Evolutionary conservation across 2,329 filamentous ascomycete genomes (phyloP), one percentile per base, ranked within the genome.

Genomic region (Colletotrichum endophyticum): DNA sequence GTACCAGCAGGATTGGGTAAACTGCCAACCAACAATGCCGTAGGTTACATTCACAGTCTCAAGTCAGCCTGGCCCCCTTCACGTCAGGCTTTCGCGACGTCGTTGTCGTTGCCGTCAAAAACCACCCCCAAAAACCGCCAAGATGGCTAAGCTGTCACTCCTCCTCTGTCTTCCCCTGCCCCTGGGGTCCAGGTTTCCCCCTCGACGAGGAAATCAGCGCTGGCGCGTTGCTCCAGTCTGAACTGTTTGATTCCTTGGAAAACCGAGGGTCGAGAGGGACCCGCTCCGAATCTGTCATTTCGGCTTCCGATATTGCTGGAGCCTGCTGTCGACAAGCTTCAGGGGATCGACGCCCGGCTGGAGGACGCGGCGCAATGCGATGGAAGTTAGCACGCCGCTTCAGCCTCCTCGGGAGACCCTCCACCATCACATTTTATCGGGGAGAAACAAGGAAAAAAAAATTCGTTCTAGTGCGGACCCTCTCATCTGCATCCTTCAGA

Each of bases 221-320:
- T 53, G n/a, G 15, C 30, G 57, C 57, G 15, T 62, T 62, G 57
- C 27, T 22, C 57, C 57, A 28, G 57, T 27, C 2, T 61, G 9
- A 11, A 30, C 3, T 34, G 25, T 34, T 28, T 32, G 28, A n/a
- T 70, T 57, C 68, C 68, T 70, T 70, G 68, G 57, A 70, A 70
- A 39, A 16, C 16, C 22, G 27, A 28, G 56, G 56, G 25, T 36
- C n/a, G 5, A 7, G 2, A 53, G 36, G 13, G 57, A 56, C 22
- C 68, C 68, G 36, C 57, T 36, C 30, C 39, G 69, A 66, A 72
- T 56, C 69, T 66, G 59, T 57, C 39, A 72, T 72, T 64, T 66
- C 69, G 61, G 69, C 39, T 72, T 72, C 44, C 59, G 61, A 72
- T 59, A 72, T 66, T 70, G 36, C 57, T 53, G 57, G 59, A 53